Evolutionary conservation across 2,329 filamentous ascomycete genomes (phyloP), one percentile per base, ranked within the genome.

Genomic region (Tolypocladium sp.): DNA sequence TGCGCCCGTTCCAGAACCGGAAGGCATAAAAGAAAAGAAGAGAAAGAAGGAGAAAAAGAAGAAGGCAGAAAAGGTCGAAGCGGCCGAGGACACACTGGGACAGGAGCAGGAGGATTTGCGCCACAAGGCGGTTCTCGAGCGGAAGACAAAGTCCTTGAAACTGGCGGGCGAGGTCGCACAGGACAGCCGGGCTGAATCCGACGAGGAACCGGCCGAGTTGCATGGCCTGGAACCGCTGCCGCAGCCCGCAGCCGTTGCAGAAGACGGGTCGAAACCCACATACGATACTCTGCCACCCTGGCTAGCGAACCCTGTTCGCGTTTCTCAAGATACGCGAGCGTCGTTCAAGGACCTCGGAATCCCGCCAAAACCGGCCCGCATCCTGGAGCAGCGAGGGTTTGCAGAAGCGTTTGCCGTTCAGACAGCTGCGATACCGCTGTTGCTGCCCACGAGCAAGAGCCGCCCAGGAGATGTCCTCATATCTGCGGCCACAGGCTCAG

Each of bases 401-500:
- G 65, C 64, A 4, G 73, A 78, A 20, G 73, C 74, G 0, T 75
- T 82, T 49, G 76, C 74, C 0, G 71, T 82, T 6, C 74, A 78
- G 49, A 75, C 76, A 0, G 68, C 69, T 1, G 74, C 94, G 0
- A 80, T 99, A 33, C 92, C 93, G 1, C 79, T 96, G 46, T 80
- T 99, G 6, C 78, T 96, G 4, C 86, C 84, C 27, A 83, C 82
- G 0, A 80, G 82, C 49, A 78, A 82, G 59, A 77, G 82, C 41
- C 81, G 85, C 41, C 76, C 82, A 1, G 89, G 91, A 6, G 94
- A 99, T 71, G 74, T 99, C 5, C 88, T 96, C 52, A 87, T 99
- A 3, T 94, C 92, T 9, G 94, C 95, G 0, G 90, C 93, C 1
- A 99, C 94, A 0, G 94, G 94, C 10, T 97, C 94, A 0, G 94